Percentiles rank a stretch among this genome's conserved stretches.
These are phyloP conservation scores for Xylaria sp. DNA, from an alignment of 2,329 filamentous ascomycete species.

Conservation along the genomic window DNA sequence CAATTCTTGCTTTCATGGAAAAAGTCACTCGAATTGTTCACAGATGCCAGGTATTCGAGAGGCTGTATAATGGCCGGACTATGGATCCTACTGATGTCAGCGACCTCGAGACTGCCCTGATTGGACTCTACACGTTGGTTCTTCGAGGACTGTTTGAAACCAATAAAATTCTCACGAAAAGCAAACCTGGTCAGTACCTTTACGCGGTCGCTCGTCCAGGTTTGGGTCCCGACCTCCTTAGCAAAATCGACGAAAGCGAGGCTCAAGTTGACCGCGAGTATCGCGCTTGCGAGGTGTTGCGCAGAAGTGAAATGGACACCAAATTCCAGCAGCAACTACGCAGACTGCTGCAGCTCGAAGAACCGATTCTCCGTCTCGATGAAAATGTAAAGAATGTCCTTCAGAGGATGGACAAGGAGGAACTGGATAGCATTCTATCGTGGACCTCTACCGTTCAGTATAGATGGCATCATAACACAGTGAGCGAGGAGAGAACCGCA, in stretches of 20 bases:
- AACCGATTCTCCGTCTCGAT: constrained; percentile 6
- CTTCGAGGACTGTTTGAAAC: constrained; percentile 5
- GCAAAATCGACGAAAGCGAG: background rate
- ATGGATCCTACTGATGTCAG: background rate
- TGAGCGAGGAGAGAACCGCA: constrained; percentile 6
- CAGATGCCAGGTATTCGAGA: constrained; percentile 10
- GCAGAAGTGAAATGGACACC: background rate
- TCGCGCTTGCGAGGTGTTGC: background rate
- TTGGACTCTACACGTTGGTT: constrained; percentile 7
- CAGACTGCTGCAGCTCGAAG: constrained; percentile 1
- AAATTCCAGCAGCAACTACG: constrained; percentile 1
- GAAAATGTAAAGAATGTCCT: constrained; percentile 7
- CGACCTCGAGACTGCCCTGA: constrained; percentile 8
- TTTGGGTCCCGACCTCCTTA: background rate
- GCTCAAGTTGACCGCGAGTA: constrained; percentile 1
- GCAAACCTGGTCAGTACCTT: background rate
- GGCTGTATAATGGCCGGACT: constrained; percentile 9
- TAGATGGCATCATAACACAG: constrained; percentile 3
- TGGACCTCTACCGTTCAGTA: constrained; percentile 12
- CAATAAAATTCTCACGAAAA: background rate
- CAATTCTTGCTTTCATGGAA: constrained; percentile 4
- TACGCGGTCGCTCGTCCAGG: background rate
- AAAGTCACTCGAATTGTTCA: constrained; percentile 5
- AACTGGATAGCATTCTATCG: background rate
- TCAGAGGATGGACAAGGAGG: background rate